A percentile compares a stretch with the other conserved stretches of the same genome.
Evolutionary conservation across 2,329 filamentous ascomycete species (phyloP).

Genomic region (Sclerotinia minor): DNA sequence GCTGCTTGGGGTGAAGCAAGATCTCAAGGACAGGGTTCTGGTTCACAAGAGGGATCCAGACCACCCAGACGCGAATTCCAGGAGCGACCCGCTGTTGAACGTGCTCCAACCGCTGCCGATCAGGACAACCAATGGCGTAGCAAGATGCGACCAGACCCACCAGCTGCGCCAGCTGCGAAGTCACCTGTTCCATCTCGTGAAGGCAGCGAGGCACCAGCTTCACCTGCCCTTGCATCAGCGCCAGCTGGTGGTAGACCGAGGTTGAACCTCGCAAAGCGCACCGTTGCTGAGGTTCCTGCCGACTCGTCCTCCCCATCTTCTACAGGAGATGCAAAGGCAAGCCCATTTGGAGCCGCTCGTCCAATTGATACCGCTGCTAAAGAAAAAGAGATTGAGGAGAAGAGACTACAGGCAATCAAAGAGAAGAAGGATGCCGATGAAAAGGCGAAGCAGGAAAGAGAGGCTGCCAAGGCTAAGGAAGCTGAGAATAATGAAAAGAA

Average conservation of each 20-base stretch:
- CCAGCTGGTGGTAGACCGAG: conserved; percentile 67
- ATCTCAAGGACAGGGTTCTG: conserved; percentile 36
- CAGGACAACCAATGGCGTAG: conserved; percentile 90
- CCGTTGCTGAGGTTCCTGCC: conserved; percentile 68
- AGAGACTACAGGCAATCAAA: conserved; percentile 68
- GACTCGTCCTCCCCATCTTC: conserved; percentile 52
- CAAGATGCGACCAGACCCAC: conserved; percentile 80
- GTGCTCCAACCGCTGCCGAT: conserved; percentile 82
- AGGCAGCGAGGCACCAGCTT: conserved; percentile 72
- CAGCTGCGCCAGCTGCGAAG: conserved; percentile 47
- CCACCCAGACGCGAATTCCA: conserved; percentile 77
- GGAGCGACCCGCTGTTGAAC: conserved; percentile 65
- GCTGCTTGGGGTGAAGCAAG: conserved; percentile 74
- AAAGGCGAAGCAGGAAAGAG: conserved; percentile 59
- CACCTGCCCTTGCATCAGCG: conserved; percentile 59
- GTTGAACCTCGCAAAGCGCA: conserved; percentile 87
- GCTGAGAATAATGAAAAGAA: conserved; percentile 45
- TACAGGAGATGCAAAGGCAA: conserved; percentile 74
- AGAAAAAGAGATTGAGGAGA: conserved; percentile 89
- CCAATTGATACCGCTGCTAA: conserved; percentile 91
- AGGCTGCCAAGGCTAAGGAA: conserved; percentile 48
- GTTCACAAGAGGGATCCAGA: conserved; percentile 72
- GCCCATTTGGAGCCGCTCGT: conserved; percentile 87
- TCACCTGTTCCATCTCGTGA: conserved; percentile 69
- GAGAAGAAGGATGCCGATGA: conserved; percentile 76